phyloP scores from a whole-genome alignment of 495 filamentous ascomycete species.

The Daldinia vernicosa region DNA sequence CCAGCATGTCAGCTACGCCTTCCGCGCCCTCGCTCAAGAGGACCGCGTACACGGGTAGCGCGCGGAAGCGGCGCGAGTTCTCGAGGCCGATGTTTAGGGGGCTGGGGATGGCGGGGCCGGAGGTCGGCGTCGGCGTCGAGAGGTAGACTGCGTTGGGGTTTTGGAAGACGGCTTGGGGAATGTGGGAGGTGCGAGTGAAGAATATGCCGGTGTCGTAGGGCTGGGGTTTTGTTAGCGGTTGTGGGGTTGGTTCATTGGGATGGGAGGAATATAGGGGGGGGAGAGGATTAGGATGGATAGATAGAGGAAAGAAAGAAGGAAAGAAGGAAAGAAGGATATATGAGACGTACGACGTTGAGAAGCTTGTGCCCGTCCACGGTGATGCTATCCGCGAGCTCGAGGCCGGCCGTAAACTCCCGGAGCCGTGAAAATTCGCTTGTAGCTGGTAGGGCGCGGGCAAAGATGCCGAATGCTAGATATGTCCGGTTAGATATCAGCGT shows the following conservation, averaged over 20 bases:
- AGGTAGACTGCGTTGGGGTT: constrained; percentile 92
- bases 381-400: constrained; percentile 90
- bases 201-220: constrained; percentile 96
- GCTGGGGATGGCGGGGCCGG: constrained; percentile 68
- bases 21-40: constrained; percentile 76
- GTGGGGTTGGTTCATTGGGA: not conserved
- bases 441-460: constrained; percentile 71
- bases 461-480: constrained; percentile 76
- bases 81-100: constrained; percentile 90
- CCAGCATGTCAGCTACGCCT: constrained; percentile 76
- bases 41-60: constrained; percentile 85
- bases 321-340: not conserved
- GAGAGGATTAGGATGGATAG: too few relatives aligned
- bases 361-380: constrained; percentile 89
- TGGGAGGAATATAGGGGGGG: not conserved
- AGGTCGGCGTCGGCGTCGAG: constrained; percentile 51
- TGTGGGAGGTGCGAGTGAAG: constrained; percentile 68
- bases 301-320: not conserved
- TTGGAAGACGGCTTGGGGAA: constrained; percentile 71
- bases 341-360: constrained; percentile 78
- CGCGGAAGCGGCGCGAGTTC: constrained; percentile 90
- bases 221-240: constrained; percentile 40
- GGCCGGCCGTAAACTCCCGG: constrained; percentile 63
- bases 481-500: not conserved
- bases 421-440: constrained; percentile 68